phyloP scores from a whole-genome alignment of 305 asterid species.

The Ruellia speciosa region DNA sequence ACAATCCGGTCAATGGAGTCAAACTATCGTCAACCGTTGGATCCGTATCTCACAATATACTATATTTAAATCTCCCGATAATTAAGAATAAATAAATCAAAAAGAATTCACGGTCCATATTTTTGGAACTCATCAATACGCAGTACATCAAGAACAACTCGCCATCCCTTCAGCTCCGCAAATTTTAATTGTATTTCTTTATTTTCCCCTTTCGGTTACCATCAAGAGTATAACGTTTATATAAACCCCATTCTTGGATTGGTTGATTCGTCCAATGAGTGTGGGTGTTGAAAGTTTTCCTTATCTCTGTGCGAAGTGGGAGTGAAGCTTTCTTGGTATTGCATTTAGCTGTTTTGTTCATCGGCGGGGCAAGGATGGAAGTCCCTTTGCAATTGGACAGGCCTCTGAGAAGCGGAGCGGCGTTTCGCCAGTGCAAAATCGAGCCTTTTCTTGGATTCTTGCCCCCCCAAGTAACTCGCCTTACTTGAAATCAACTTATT shows the following conservation, averaged over 20 bases:
- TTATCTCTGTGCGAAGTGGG: no score
- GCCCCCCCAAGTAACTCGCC: conserved; percentile 44
- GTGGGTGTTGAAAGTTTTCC: no score
- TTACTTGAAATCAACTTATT: conserved; percentile 4
- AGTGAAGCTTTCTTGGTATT: background rate
- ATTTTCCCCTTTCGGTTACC: no score
- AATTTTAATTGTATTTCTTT: no score
- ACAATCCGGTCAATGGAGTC: background rate
- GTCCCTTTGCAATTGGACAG: conserved; percentile 48
- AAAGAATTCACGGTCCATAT: no score
- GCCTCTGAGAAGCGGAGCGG: conserved; percentile 36
- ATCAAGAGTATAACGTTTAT: background rate
- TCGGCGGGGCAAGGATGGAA: conserved; percentile 40
- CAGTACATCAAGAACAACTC: no score
- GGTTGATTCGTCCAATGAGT: background rate
- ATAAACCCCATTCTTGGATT: background rate
- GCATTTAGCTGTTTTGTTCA: background rate
- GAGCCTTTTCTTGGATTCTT: conserved; percentile 51
- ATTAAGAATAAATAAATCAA: no score
- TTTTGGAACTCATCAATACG: no score
- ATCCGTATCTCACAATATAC: no score
- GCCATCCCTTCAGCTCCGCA: no score
- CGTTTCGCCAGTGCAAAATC: conserved; percentile 34
- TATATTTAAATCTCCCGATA: no score
- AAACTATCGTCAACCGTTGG: background rate